Percentiles rank a stretch among this genome's conserved stretches.
Evolutionary conservation across 2,329 filamentous ascomycete species (phyloP).

Genomic region (Fusarium dlaminii): DNA sequence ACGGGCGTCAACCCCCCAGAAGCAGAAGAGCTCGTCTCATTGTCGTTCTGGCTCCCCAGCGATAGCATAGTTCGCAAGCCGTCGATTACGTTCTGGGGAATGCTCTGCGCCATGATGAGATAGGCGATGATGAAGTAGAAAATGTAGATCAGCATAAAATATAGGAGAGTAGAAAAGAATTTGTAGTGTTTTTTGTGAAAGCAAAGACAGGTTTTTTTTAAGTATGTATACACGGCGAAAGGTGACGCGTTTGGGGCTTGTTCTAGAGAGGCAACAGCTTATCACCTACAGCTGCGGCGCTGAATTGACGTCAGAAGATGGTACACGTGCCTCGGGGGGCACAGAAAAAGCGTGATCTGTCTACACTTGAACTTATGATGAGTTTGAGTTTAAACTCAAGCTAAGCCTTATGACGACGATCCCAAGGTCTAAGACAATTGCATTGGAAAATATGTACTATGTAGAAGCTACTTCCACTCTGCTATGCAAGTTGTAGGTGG

Average conservation of each 20-base stretch:
- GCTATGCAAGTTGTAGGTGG: not conserved
- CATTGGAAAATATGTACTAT: too few species aligned
- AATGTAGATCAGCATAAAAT: slow-evolving; percentile 29
- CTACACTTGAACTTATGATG: not conserved
- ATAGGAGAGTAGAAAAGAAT: too few species aligned
- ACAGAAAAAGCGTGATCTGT: not conserved
- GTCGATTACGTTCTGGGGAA: slow-evolving; percentile 35
- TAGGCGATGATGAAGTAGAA: slow-evolving; percentile 19
- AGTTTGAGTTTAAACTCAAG: not conserved
- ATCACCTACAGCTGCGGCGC: not conserved
- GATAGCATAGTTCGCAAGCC: slow-evolving; percentile 25
- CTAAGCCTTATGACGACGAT: not conserved
- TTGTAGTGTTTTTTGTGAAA: not conserved
- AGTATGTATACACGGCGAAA: slow-evolving; percentile 2
- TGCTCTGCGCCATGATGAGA: slow-evolving; percentile 43
- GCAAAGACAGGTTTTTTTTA: not conserved
- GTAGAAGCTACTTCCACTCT: not conserved
- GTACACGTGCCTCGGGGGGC: not conserved
- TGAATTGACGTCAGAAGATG: slow-evolving; percentile 26
- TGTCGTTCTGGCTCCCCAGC: not conserved
- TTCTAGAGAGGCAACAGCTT: slow-evolving; percentile 26
- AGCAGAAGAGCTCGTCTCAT: not conserved
- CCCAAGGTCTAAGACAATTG: not conserved
- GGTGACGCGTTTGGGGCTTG: slow-evolving; percentile 31
- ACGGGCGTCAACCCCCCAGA: slow-evolving; percentile 51